Base-by-base conservation (phyloP, 2,329 filamentous ascomycete species). In the Cladorrhinum sp. region DNA sequence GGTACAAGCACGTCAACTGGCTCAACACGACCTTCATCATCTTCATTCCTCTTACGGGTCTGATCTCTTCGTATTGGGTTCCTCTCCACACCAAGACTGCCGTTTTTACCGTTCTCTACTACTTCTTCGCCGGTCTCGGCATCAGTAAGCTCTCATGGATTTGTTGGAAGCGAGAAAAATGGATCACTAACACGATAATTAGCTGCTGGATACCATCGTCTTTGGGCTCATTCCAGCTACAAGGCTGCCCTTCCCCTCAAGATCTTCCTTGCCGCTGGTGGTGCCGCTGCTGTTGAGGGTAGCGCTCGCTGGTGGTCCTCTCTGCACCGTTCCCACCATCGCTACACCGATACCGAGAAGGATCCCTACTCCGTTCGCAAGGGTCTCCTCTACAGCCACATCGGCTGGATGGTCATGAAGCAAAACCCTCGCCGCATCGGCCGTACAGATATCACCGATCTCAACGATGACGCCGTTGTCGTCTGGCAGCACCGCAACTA, bases 1-100 rank as follows among this genome's bases (percentile, higher is more conserved):
- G 91, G 90, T 87, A 92, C 78, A 89, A 93, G 79, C 92, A 96
- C 73, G 84, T 96, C 80, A 92, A 96, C 83, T 96, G 92, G 92
- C 83, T 96, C 67, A 96, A 96, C 76, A 87, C 91, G 64, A 83
- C 81, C 64, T 84, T 96, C 74, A 93, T 96, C 73, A 76, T 96
- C 66, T 81, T 89, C 67, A 83, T 96, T 50, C 92, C 93, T 48
- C 64, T 93, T 52, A 80, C 84, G 60, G 92, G 92, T 64, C 83
- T 89, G 72, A 76, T 95, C 68, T 83, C 85, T 58, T 83, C 92
- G 55, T 86, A 90, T 77, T 96, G 89, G 88, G 88, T 91, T 50
- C 91, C 91, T 59, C 78, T 93, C 32, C 80, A 85, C 54, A 75
- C 81, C 65, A 86, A 91, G 76, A 96, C 91, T 2, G 83, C 85